phyloP scores from a whole-genome alignment of 768 basidiomycete genomes.

The Lyophyllum shimeji region DNA sequence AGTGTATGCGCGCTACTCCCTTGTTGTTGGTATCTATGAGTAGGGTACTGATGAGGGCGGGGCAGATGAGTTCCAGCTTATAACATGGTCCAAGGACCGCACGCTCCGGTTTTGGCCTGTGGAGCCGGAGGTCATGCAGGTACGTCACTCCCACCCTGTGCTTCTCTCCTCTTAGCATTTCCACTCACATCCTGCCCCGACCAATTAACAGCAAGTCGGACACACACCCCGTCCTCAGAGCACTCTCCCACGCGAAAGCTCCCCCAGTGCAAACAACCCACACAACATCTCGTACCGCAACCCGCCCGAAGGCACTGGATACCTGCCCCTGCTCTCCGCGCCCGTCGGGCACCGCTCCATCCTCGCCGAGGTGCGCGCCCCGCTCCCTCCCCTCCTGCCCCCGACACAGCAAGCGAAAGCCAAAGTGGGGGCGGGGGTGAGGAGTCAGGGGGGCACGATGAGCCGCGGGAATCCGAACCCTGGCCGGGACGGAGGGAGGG shows the following conservation, averaged over 20 bases:
- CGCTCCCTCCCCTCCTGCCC: conserved; percentile 9
- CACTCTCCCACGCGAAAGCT: conserved; percentile 29
- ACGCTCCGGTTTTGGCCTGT: conserved; percentile 92
- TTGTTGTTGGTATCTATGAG: background rate
- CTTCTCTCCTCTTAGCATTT: no score
- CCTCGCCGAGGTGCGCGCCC: conserved; percentile 67
- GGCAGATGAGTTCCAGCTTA: conserved; percentile 56
- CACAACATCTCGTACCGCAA: conserved; percentile 60
- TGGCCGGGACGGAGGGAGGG: conserved; percentile 38
- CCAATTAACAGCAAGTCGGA: conserved; percentile 54
- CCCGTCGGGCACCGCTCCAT: conserved; percentile 68
- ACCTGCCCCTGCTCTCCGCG: conserved; percentile 55
- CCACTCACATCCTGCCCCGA: conserved; percentile 5
- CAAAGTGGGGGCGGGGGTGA: conserved; percentile 3
- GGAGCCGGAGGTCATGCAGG: conserved; percentile 67
- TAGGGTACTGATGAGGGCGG: no score
- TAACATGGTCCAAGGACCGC: conserved; percentile 83
- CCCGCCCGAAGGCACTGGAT: conserved; percentile 40
- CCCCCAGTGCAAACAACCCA: conserved; percentile 32
- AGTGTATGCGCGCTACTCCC: conserved; percentile 8
- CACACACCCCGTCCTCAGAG: conserved; percentile 31
- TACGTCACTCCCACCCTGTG: conserved; percentile 20
- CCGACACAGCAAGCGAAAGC: conserved; percentile 10
- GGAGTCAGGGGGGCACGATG: conserved; percentile 43
- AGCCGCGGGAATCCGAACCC: conserved; percentile 44